Evolutionary conservation across 78 protist species (phyloP).

Genomic region (Dictyostelium intermedium): DNA sequence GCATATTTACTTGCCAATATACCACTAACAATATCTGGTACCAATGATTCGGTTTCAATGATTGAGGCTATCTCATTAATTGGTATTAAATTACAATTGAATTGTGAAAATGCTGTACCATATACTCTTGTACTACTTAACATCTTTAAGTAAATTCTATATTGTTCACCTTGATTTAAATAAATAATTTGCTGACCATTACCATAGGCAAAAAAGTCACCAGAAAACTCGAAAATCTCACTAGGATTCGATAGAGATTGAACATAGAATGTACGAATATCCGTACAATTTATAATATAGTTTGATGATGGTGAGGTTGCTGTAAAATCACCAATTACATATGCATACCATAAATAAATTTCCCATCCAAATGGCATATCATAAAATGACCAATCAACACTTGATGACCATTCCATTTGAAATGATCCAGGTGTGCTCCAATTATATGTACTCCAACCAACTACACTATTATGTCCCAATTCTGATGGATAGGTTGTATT

Average conservation of each 20-base stretch:
- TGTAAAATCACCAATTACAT: conserved; percentile 39
- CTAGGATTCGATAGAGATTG: not conserved
- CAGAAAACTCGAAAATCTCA: not conserved
- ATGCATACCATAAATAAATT: conserved; percentile 56
- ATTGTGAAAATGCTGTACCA: conserved; percentile 2
- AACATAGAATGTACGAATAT: conserved; percentile 3
- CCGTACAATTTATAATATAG: conserved; percentile 28
- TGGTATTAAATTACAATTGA: not conserved
- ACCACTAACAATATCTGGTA: conserved; percentile 49
- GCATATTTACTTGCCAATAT: conserved; percentile 11
- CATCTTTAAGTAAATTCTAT: conserved; percentile 7
- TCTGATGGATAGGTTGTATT: conserved; percentile 43
- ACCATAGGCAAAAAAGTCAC: conserved; percentile 54
- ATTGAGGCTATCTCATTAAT: not conserved
- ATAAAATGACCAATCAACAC: conserved; percentile 13
- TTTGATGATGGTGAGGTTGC: not conserved
- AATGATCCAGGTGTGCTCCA: not conserved
- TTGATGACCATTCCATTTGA: not conserved
- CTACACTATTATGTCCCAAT: conserved; percentile 17
- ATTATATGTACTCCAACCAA: conserved; percentile 13
- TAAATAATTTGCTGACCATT: conserved; percentile 22
- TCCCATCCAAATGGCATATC: conserved; percentile 31
- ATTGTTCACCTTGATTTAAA: conserved; percentile 4
- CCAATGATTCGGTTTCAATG: not conserved
- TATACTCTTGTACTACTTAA: conserved; percentile 9